Percentiles rank a stretch among this genome's conserved stretches.
Conservation (phyloP, 1,284 basidiomycete genomes). For the Ceratobasidium sp. region DNA sequence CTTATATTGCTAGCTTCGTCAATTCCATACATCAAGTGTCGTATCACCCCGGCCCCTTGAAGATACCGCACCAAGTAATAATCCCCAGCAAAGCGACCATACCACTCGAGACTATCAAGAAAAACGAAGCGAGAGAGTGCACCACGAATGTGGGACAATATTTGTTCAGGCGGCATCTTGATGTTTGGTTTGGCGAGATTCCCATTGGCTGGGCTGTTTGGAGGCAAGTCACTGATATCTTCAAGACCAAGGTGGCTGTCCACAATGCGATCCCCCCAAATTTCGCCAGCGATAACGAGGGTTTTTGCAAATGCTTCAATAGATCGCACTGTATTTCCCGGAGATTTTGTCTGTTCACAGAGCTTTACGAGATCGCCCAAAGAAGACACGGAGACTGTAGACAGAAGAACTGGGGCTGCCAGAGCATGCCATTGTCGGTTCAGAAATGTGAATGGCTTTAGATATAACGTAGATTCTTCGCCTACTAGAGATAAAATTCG, state of each 20-base stretch:
- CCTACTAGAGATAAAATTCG: not conserved
- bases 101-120: slow-evolving; percentile 24
- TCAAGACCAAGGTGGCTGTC: slow-evolving; percentile 26
- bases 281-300: slow-evolving; percentile 13
- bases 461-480: slow-evolving; percentile 12
- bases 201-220: not conserved
- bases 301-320: not conserved
- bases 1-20: slow-evolving; percentile 5
- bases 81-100: slow-evolving; percentile 31
- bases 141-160: not conserved
- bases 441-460: slow-evolving; percentile 11
- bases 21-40: slow-evolving; percentile 19
- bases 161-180: not conserved
- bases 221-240: slow-evolving; percentile 8
- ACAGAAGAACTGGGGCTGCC: slow-evolving; percentile 15
- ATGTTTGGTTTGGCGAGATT: not conserved
- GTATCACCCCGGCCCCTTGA: slow-evolving; percentile 3
- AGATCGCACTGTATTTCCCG: not conserved
- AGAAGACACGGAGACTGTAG: slow-evolving; percentile 18
- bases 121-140: slow-evolving; percentile 8
- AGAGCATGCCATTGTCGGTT: slow-evolving; percentile 20
- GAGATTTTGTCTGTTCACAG: slow-evolving; percentile 1
- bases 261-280: not conserved
- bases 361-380: slow-evolving; percentile 10
- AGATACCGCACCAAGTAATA: slow-evolving; percentile 23